These are phyloP conservation scores for Yamadazyma atlantica DNA, from an alignment of 1,139 yeast species.

Conservation along the genomic window DNA sequence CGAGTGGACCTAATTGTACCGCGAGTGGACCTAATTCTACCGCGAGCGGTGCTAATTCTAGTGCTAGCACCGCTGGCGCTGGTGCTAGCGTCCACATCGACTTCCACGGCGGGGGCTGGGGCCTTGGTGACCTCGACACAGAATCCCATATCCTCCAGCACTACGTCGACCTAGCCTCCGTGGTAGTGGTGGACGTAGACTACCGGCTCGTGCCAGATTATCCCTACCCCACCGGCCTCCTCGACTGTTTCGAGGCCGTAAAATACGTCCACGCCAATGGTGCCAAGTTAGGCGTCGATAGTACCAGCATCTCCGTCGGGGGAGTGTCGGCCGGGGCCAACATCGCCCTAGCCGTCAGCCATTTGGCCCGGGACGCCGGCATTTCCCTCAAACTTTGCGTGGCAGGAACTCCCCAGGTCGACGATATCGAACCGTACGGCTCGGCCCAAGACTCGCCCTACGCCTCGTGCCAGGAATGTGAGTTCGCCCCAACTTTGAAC, in stretches of 20 bases:
- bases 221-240: conserved; percentile 48
- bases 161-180: conserved; percentile 32
- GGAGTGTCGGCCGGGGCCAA: conserved; percentile 54
- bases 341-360: conserved; percentile 41
- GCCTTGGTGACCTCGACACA: conserved; percentile 43
- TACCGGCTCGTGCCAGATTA: conserved; percentile 50
- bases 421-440: conserved; percentile 35
- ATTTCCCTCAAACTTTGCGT: conserved; percentile 22
- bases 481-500: conserved; percentile 34
- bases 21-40: too few species aligned
- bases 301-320: conserved; percentile 36
- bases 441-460: conserved; percentile 27
- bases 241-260: conserved; percentile 39
- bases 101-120: conserved; percentile 55
- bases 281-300: conserved; percentile 26
- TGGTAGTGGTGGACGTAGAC: conserved; percentile 40
- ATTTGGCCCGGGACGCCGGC: conserved; percentile 24
- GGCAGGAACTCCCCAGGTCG: conserved; percentile 33
- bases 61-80: too few species aligned
- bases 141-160: conserved; percentile 48
- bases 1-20: too few species aligned
- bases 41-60: too few species aligned
- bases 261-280: conserved; percentile 20
- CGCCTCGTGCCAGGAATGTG: conserved; percentile 39
- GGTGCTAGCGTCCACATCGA: conserved; percentile 41